phyloP scores from a whole-genome alignment of 805 yeast species.

The Metschnikowia borealis region DNA sequence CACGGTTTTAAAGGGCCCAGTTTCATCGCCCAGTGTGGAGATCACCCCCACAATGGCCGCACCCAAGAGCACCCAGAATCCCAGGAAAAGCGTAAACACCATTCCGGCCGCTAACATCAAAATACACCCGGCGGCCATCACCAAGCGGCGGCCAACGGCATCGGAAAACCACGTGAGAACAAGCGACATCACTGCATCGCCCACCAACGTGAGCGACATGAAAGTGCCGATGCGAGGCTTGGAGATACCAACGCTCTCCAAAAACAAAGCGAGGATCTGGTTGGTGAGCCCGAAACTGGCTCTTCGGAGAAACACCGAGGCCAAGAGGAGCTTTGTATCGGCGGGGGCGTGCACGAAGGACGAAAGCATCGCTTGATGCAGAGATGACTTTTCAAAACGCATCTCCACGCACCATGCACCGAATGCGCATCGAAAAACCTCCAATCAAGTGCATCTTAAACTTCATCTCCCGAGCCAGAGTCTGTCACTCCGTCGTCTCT shows the following conservation, averaged over 20 bases:
- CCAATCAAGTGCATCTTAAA: too few relatives aligned
- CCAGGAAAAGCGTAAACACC: conserved; percentile 54
- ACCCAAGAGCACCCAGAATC: conserved; percentile 50
- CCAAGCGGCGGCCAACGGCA: conserved; percentile 58
- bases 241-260: conserved; percentile 50
- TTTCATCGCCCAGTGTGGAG: conserved; percentile 85
- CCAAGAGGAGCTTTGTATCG: conserved; percentile 64
- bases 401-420: background rate
- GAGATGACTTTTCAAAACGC: background rate
- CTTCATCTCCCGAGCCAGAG: too few relatives aligned
- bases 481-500: too few relatives aligned
- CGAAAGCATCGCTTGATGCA: conserved; percentile 2
- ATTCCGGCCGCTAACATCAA: conserved; percentile 69
- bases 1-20: conserved; percentile 84
- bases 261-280: conserved; percentile 68
- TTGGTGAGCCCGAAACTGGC: conserved; percentile 75
- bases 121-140: conserved; percentile 58
- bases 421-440: conserved; percentile 1
- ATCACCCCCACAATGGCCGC: conserved; percentile 85
- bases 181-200: conserved; percentile 73
- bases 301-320: conserved; percentile 66
- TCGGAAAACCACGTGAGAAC: conserved; percentile 76
- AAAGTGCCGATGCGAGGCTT: conserved; percentile 67
- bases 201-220: conserved; percentile 76
- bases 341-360: conserved; percentile 8